Evolutionary conservation across 192 early-diverging fungal species (phyloP), one percentile per base, ranked within the genome.

Genomic region (Tieghemiomyces parasiticus): DNA sequence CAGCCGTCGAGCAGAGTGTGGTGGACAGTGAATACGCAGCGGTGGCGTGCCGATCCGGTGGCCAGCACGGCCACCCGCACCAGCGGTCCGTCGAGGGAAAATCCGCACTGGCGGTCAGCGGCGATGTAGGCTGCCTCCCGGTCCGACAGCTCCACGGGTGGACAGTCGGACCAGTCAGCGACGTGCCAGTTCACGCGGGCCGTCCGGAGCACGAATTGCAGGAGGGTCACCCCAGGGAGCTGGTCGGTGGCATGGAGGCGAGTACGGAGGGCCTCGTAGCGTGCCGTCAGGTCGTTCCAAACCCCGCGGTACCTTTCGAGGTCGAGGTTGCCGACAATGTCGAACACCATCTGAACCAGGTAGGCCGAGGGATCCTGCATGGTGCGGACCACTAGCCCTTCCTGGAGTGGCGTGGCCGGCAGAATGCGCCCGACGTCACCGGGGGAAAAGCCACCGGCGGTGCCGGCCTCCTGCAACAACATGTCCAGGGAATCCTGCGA

Each of bases 361-460:
- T 52, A 52, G 22, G 50, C 50, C 13, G 50, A 52, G 19, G 50
- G 50, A 28, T 52, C 50, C 50, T 25, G 50, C 26, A 52, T 14
- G 26, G 50, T 52, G 8, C 24, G 19, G 26, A 24, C 26, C 20
- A 28, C 14, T 30, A 52, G 30, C 13, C 50, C 50, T 25, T 52
- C 50, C 50, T 52, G 50, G 50, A 52, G 50, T 14, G 16, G 50
- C 2, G 50, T 24, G 2, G 50, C 26, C 2, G 50, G 50, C 24
- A 52, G 2, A 14, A 52, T 14, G 26, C 26, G 20, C 19, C 13
- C 50, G 2, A 52, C 2, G 22, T 52, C 50, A 8, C 14, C 50
- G 6, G 38, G 38, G 16, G 8, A 10, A 16, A 42, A 10, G 16
- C 16, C 38, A 6, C 38, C 8, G 38, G 38, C 38, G 8, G 38